These are phyloP conservation scores for Diutina mesorugosa DNA, from an alignment of 1,139 yeast species.

Conservation along the genomic window DNA sequence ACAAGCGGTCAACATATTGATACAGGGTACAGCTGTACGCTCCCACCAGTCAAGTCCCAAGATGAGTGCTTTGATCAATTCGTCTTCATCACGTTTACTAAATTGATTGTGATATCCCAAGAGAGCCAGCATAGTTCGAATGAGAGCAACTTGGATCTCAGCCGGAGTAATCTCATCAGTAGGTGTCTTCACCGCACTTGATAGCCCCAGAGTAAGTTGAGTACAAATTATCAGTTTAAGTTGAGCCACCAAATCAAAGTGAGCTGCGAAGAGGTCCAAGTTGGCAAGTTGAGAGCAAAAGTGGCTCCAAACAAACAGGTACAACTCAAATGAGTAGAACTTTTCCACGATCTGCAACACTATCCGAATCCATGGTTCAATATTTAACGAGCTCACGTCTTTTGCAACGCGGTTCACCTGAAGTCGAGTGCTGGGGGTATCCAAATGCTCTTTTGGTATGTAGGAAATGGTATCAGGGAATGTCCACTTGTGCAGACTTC, in stretches of 20 bases:
- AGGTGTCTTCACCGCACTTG: constrained; percentile 18
- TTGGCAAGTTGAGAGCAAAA: constrained; percentile 64
- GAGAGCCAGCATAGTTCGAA: constrained; percentile 54
- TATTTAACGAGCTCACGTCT: constrained; percentile 18
- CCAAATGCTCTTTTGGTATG: constrained; percentile 29
- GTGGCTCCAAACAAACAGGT: constrained; percentile 55
- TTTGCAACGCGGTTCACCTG: background rate
- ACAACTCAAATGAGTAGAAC: constrained; percentile 59
- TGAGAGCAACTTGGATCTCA: constrained; percentile 55
- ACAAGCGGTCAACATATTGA: constrained; percentile 64
- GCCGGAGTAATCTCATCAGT: constrained; percentile 30
- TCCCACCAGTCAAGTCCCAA: constrained; percentile 67
- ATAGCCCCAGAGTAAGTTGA: constrained; percentile 42
- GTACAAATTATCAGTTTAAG: constrained; percentile 44
- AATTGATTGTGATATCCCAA: constrained; percentile 53
- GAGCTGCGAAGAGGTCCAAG: constrained; percentile 36
- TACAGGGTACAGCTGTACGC: constrained; percentile 64
- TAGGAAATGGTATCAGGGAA: constrained; percentile 46
- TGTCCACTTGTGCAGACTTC: constrained; percentile 29
- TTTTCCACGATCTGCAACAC: constrained; percentile 38
- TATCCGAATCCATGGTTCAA: constrained; percentile 38
- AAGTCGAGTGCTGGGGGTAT: constrained; percentile 14
- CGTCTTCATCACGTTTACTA: constrained; percentile 55
- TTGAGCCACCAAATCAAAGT: constrained; percentile 29
- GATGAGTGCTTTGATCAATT: constrained; percentile 50